phyloP scores from a whole-genome alignment of 305 asterid genomes.

The Solanum hybrid region DNA sequence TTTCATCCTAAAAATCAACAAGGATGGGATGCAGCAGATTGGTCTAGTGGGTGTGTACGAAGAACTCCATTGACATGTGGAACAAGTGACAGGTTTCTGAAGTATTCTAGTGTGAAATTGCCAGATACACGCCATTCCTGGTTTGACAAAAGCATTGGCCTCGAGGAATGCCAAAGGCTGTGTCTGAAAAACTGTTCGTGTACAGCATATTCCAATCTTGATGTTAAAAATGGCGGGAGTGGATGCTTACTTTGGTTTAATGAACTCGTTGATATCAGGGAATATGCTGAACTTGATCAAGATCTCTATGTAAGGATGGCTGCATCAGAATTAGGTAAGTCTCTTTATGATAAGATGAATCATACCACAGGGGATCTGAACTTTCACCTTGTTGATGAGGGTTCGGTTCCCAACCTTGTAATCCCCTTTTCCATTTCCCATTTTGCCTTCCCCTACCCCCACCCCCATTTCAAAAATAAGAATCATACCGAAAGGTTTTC shows the following conservation, averaged over 20 bases:
- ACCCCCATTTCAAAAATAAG: background rate
- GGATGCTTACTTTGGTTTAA: background rate
- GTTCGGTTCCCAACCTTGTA: background rate
- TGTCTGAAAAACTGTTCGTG: background rate
- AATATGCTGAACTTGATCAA: background rate
- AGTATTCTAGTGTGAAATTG: background rate
- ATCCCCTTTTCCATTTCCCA: background rate
- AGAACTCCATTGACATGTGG: background rate
- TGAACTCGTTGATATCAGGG: background rate
- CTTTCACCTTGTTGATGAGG: background rate
- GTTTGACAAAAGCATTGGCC: background rate
- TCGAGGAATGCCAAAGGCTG: background rate
- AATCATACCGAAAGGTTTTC: background rate
- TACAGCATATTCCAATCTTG: background rate
- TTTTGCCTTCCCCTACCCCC: background rate
- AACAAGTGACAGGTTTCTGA: background rate
- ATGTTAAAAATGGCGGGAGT: background rate
- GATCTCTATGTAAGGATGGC: background rate
- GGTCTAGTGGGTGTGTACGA: background rate
- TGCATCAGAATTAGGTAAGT: background rate
- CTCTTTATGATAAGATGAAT: background rate
- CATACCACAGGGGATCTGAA: background rate
- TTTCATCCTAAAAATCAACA: background rate
- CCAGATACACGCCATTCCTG: background rate
- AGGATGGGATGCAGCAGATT: background rate